phyloP scores from a whole-genome alignment of 176 grass and related monocot species.

The Oryza punctata region DNA sequence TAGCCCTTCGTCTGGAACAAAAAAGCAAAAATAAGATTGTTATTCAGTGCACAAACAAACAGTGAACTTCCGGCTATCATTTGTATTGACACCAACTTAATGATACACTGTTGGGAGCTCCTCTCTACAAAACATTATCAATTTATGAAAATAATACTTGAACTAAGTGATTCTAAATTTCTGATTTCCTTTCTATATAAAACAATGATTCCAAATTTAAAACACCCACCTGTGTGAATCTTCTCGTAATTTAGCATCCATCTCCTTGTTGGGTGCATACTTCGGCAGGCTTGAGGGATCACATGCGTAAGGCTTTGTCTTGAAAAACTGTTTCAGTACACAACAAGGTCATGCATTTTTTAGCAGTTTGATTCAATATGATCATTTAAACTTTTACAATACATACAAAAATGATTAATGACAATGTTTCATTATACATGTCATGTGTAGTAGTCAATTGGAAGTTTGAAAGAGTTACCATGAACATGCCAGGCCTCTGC shows the following conservation, averaged over 20 bases:
- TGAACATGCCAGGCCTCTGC: not conserved
- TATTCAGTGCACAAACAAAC: slow-evolving; percentile 5
- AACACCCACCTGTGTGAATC: slow-evolving; percentile 55
- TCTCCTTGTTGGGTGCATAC: slow-evolving; percentile 82
- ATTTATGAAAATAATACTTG: slow-evolving; percentile 4
- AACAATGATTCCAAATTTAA: slow-evolving; percentile 17
- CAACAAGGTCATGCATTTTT: not conserved
- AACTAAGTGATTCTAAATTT: slow-evolving; percentile 8
- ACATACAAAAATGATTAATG: slow-evolving; percentile 19
- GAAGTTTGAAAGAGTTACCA: not conserved
- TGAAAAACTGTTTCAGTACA: slow-evolving; percentile 63
- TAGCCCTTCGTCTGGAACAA: slow-evolving; percentile 57
- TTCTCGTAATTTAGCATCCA: slow-evolving; percentile 70
- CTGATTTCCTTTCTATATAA: not conserved
- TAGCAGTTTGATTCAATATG: slow-evolving; percentile 8
- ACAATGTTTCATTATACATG: not conserved
- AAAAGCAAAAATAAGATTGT: not conserved
- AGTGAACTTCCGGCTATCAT: not conserved
- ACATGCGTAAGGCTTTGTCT: slow-evolving; percentile 69
- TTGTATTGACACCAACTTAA: not conserved
- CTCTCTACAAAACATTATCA: not conserved
- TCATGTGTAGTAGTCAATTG: not conserved
- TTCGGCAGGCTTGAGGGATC: slow-evolving; percentile 72
- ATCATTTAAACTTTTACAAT: not conserved
- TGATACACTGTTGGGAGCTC: not conserved